These are phyloP conservation scores for Barnettozyma hawaiiensis DNA, from an alignment of 1,139 yeast genomes.

Conservation along the genomic window DNA sequence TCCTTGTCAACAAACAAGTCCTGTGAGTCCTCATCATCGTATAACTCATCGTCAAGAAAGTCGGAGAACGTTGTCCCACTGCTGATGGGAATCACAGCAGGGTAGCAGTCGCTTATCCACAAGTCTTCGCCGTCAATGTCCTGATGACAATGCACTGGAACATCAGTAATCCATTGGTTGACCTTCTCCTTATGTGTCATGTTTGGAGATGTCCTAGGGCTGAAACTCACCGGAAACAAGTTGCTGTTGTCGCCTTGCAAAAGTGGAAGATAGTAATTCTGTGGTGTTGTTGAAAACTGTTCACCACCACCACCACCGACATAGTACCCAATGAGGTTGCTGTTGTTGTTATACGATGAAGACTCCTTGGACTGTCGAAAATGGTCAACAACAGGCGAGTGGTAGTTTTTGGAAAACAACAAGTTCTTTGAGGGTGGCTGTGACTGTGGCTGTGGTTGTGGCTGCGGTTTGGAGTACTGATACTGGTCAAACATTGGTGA, in stretches of 20 bases:
- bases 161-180: constrained; percentile 49
- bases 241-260: background rate
- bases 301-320: background rate
- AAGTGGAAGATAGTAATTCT: background rate
- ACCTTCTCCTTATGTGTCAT: constrained; percentile 64
- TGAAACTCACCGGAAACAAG: constrained; percentile 40
- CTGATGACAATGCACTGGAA: constrained; percentile 39
- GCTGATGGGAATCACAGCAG: constrained; percentile 35
- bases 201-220: constrained; percentile 52
- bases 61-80: constrained; percentile 19
- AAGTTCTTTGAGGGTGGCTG: too few relatives aligned
- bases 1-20: constrained; percentile 25
- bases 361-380: background rate
- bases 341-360: constrained; percentile 1
- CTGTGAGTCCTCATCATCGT: background rate
- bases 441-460: too few relatives aligned
- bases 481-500: constrained; percentile 6
- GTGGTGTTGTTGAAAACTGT: background rate
- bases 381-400: background rate
- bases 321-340: background rate
- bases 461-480: constrained; percentile 1
- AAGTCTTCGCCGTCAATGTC: constrained; percentile 8
- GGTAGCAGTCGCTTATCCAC: constrained; percentile 40
- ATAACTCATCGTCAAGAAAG: constrained; percentile 5
- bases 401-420: background rate